These are phyloP conservation scores for Candolleomyces eurysporus DNA, from an alignment of 768 basidiomycete species.

Conservation along the genomic window DNA sequence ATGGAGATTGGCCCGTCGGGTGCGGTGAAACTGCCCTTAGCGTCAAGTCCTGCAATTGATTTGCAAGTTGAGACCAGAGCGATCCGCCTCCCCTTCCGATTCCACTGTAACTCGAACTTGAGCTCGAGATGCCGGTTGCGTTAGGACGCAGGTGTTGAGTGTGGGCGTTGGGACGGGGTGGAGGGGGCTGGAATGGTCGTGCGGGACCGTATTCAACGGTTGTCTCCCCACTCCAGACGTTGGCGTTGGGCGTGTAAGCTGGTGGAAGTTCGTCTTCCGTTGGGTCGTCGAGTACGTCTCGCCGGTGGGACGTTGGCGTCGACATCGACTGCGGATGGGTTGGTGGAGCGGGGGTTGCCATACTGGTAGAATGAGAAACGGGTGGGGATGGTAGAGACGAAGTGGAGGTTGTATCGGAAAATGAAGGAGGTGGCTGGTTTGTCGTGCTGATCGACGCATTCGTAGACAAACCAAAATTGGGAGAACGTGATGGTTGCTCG, in stretches of 20 bases:
- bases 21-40: background rate
- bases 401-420: too few relatives aligned
- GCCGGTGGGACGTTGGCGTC: background rate
- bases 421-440: too few relatives aligned
- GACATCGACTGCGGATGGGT: background rate
- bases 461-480: too few relatives aligned
- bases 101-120: slow-evolving; percentile 1
- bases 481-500: too few relatives aligned
- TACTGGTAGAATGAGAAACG: too few relatives aligned
- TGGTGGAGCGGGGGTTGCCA: too few relatives aligned
- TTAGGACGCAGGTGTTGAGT: slow-evolving; percentile 7
- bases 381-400: too few relatives aligned
- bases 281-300: background rate
- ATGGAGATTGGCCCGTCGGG: background rate
- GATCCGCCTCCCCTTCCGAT: slow-evolving; percentile 1
- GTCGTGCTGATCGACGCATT: too few relatives aligned
- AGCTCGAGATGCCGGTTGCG: background rate
- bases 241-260: slow-evolving; percentile 62
- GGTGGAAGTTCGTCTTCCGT: slow-evolving; percentile 59
- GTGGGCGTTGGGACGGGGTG: slow-evolving; percentile 10
- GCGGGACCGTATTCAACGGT: slow-evolving; percentile 62
- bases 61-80: slow-evolving; percentile 2
- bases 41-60: slow-evolving; percentile 4
- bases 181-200: slow-evolving; percentile 55
- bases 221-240: slow-evolving; percentile 53